Evolutionary conservation across 169 alveolate species (phyloP).

Genomic region (Plasmodium coatneyi): DNA sequence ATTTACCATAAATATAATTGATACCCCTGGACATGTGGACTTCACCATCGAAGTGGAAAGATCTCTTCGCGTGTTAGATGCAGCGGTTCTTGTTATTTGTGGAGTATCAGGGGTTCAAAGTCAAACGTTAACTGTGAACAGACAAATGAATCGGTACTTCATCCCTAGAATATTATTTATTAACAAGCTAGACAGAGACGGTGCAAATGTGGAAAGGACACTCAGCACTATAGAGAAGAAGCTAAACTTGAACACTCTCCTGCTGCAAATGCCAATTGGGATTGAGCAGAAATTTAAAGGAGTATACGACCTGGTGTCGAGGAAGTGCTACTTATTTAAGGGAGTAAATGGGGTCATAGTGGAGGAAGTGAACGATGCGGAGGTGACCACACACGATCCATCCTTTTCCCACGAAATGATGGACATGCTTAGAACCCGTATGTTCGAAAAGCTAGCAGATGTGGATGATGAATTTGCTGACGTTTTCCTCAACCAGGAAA

Average conservation of each 20-base stretch:
- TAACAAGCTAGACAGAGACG: slow-evolving; percentile 97
- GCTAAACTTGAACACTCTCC: slow-evolving; percentile 85
- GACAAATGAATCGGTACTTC: slow-evolving; percentile 95
- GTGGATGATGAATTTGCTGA: slow-evolving; percentile 95
- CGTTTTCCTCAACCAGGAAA: slow-evolving; percentile 85
- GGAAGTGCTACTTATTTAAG: slow-evolving; percentile 89
- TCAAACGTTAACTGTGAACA: slow-evolving; percentile 96
- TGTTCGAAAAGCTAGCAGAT: slow-evolving; percentile 91
- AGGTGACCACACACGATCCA: slow-evolving; percentile 50
- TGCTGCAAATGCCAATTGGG: slow-evolving; percentile 91
- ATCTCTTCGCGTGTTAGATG: slow-evolving; percentile 97
- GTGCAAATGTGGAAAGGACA: slow-evolving; percentile 94
- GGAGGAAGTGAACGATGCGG: slow-evolving; percentile 87
- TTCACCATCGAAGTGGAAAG: slow-evolving; percentile 98
- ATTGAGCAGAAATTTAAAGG: slow-evolving; percentile 91
- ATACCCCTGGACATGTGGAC: slow-evolving; percentile 99
- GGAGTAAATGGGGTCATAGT: slow-evolving; percentile 91
- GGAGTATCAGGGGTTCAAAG: slow-evolving; percentile 98
- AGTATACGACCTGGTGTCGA: slow-evolving; percentile 89
- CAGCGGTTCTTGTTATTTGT: slow-evolving; percentile 95
- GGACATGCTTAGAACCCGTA: slow-evolving; percentile 80
- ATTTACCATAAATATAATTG: slow-evolving; percentile 94
- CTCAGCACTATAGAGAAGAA: slow-evolving; percentile 88
- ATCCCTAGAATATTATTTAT: slow-evolving; percentile 95
- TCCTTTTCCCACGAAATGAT: slow-evolving; percentile 27